phyloP scores from a whole-genome alignment of 2,329 filamentous ascomycete genomes.

The Byssothecium circinans region DNA sequence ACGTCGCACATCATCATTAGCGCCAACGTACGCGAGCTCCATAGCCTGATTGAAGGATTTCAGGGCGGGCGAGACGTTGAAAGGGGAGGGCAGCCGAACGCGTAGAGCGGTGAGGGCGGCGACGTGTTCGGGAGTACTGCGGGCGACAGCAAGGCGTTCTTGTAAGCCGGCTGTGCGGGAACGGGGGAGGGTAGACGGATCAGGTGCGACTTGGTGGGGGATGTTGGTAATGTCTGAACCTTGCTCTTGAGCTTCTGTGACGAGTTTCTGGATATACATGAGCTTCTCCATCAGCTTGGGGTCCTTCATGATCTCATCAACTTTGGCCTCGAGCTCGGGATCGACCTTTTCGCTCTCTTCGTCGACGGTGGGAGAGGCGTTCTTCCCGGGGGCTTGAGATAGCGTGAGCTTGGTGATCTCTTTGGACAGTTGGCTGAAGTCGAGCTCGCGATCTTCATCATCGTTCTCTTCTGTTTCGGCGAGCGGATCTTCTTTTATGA shows the following conservation, averaged over 20 bases:
- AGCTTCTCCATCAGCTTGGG: conserved; percentile 39
- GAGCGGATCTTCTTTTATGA: conserved; percentile 21
- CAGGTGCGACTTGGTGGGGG: conserved; percentile 27
- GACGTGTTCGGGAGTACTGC: conserved; percentile 32
- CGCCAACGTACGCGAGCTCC: conserved; percentile 38
- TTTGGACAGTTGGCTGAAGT: conserved; percentile 17
- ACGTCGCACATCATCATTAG: conserved; percentile 39
- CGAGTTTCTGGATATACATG: conserved; percentile 30
- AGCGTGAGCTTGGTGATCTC: conserved; percentile 25
- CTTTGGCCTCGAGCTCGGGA: conserved; percentile 34
- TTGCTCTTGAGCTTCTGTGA: conserved; percentile 18
- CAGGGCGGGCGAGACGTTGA: conserved; percentile 36
- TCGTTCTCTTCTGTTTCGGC: conserved; percentile 17
- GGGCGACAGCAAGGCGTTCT: conserved; percentile 28
- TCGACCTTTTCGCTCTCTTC: conserved; percentile 24
- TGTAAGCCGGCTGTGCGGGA: conserved; percentile 25
- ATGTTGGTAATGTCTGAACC: conserved; percentile 18
- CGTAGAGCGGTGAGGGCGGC: conserved; percentile 30
- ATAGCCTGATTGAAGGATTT: conserved; percentile 41
- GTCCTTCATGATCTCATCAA: conserved; percentile 40
- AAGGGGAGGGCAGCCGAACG: conserved; percentile 33
- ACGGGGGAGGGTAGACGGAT: conserved; percentile 29
- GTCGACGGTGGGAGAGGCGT: not conserved
- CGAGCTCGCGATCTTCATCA: conserved; percentile 22
- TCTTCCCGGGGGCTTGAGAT: too few relatives aligned